These are phyloP conservation scores for Solanum ossicruentum DNA, from an alignment of 257 asterid genomes.

Conservation along the genomic window DNA sequence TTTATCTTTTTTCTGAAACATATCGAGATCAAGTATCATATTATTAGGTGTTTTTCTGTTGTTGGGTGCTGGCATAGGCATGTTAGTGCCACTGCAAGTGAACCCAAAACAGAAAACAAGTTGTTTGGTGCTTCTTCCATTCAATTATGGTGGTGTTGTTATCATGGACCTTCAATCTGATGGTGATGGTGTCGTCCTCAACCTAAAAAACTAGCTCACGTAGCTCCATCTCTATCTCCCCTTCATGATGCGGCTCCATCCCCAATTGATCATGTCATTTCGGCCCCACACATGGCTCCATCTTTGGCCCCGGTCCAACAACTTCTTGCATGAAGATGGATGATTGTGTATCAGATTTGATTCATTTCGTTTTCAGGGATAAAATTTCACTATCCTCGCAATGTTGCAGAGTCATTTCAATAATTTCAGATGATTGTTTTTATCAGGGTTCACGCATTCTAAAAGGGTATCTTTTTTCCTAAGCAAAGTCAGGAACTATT, in stretches of 20 bases:
- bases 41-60: background rate
- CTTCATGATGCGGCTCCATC: background rate
- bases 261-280: background rate
- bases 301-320: background rate
- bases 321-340: background rate
- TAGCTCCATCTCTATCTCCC: background rate
- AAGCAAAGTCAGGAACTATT: background rate
- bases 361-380: background rate
- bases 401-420: background rate
- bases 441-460: background rate
- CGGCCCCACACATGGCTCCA: background rate
- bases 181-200: background rate
- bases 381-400: background rate
- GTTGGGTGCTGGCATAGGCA: background rate
- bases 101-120: background rate
- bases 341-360: background rate
- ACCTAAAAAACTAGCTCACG: background rate
- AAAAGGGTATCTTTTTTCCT: background rate
- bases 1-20: background rate
- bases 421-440: slow-evolving; percentile 10
- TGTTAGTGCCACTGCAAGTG: background rate
- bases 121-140: background rate
- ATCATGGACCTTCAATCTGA: background rate
- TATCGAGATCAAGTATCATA: background rate
- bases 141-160: background rate